Percentiles rank a stretch among this genome's conserved stretches.
Evolutionary conservation across 1,284 basidiomycete genomes (phyloP).

Genomic region (Cerrena zonata): DNA sequence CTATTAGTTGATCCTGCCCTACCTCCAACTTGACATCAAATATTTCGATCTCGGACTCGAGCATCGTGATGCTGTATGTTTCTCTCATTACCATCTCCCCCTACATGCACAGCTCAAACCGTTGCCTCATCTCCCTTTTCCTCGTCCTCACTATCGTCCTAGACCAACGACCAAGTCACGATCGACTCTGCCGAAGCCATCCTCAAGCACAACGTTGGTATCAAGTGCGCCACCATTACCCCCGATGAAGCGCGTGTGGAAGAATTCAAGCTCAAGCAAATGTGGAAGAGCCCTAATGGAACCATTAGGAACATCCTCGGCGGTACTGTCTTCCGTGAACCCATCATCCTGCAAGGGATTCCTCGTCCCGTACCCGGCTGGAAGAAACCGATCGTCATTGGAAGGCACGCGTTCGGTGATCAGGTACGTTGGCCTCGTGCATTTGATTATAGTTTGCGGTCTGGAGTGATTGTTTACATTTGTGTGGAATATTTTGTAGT

Average conservation of each 20-base stretch:
- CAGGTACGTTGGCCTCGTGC: conserved; percentile 46
- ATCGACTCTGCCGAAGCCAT: conserved; percentile 91
- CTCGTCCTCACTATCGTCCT: conserved; percentile 9
- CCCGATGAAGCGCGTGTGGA: conserved; percentile 92
- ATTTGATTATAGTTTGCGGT: neutral
- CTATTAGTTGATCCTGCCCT: conserved; percentile 84
- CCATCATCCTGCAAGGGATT: conserved; percentile 87
- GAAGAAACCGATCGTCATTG: conserved; percentile 94
- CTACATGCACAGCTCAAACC: neutral
- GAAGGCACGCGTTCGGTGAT: conserved; percentile 95
- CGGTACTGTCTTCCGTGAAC: conserved; percentile 97
- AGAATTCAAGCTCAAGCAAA: conserved; percentile 96
- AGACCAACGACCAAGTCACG: conserved; percentile 94
- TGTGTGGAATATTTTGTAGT: conserved; percentile 37
- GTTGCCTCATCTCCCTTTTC: neutral
- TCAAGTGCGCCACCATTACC: conserved; percentile 97
- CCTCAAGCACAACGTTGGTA: conserved; percentile 83
- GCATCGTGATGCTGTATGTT: conserved; percentile 76
- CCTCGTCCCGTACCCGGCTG: conserved; percentile 94
- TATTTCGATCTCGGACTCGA: conserved; percentile 96
- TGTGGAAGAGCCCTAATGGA: conserved; percentile 95
- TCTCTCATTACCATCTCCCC: neutral
- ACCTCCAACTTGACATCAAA: conserved; percentile 93
- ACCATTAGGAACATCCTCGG: conserved; percentile 96
- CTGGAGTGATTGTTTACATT: neutral